A percentile compares a stretch with the other conserved stretches of the same genome.
These are phyloP conservation scores for Starmerella stellata DNA, from an alignment of 805 yeast species.

Conservation along the genomic window DNA sequence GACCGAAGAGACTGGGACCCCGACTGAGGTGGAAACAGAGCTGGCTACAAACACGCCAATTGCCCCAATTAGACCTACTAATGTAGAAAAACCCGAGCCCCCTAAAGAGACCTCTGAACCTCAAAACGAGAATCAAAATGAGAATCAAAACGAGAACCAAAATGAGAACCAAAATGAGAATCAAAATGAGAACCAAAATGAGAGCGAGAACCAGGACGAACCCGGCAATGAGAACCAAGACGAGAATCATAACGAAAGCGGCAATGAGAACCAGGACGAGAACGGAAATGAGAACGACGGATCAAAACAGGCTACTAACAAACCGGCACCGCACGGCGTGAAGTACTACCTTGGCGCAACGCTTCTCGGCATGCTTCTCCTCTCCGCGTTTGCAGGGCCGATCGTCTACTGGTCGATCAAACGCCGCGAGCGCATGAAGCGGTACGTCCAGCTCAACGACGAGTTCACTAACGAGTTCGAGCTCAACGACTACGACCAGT, in stretches of 20 bases:
- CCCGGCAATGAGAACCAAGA: neutral
- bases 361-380: slow-evolving; percentile 4
- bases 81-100: neutral
- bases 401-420: slow-evolving; percentile 2
- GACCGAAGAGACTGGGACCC: neutral
- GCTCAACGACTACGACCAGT: slow-evolving; percentile 9
- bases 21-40: neutral
- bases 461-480: slow-evolving; percentile 8
- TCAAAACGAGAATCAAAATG: neutral
- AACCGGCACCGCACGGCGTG: slow-evolving; percentile 6
- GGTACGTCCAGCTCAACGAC: slow-evolving; percentile 6
- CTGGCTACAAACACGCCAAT: neutral
- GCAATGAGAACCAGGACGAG: neutral
- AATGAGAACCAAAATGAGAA: neutral
- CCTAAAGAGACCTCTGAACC: neutral
- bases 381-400: slow-evolving; percentile 5
- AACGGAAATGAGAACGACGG: neutral
- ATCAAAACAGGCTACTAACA: neutral
- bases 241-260: neutral
- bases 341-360: slow-evolving; percentile 6
- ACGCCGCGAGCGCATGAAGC: slow-evolving; percentile 2
- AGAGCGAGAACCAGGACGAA: neutral
- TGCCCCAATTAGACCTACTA: neutral
- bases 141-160: neutral
- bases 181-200: neutral